Percentiles rank a stretch among this genome's conserved stretches.
Evolutionary conservation across 768 basidiomycete species (phyloP).

Genomic region (Agrocybe pediades): DNA sequence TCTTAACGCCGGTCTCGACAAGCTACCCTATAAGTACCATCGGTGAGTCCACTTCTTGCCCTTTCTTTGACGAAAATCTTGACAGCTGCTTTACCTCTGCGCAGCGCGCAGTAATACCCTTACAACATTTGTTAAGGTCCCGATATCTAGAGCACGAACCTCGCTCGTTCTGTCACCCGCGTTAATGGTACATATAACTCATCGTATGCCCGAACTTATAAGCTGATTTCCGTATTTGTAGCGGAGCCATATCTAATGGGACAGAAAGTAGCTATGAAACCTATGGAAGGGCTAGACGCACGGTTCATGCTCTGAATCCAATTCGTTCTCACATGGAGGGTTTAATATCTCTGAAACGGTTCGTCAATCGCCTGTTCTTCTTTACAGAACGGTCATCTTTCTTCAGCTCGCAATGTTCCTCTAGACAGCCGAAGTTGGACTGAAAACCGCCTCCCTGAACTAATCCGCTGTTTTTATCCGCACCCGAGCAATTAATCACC

Average conservation of each 20-base stretch:
- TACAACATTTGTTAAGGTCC: neutral
- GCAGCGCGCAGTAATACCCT: neutral
- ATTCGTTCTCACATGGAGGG: conserved; percentile 38
- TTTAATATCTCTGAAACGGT: conserved; percentile 35
- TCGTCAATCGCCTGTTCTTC: conserved; percentile 6
- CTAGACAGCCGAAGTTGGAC: conserved; percentile 35
- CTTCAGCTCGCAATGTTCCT: conserved; percentile 32
- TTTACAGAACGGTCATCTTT: neutral
- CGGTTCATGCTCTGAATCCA: conserved; percentile 37
- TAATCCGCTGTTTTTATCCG: conserved; percentile 35
- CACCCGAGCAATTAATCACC: conserved; percentile 36
- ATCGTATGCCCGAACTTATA: too few relatives aligned
- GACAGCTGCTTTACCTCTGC: too few relatives aligned
- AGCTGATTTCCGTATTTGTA: neutral
- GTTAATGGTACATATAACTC: too few relatives aligned
- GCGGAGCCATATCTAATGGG: conserved; percentile 18
- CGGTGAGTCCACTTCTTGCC: conserved; percentile 21
- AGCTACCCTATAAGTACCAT: conserved; percentile 35
- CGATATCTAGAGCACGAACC: neutral
- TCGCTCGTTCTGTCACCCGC: neutral
- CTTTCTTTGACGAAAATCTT: neutral
- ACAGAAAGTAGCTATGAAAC: conserved; percentile 28
- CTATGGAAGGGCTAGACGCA: conserved; percentile 22
- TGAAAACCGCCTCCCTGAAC: conserved; percentile 32
- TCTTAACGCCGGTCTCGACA: too few relatives aligned